Conservation (phyloP, 2,329 filamentous ascomycete genomes). For the Trichoderma cornu-damae region DNA sequence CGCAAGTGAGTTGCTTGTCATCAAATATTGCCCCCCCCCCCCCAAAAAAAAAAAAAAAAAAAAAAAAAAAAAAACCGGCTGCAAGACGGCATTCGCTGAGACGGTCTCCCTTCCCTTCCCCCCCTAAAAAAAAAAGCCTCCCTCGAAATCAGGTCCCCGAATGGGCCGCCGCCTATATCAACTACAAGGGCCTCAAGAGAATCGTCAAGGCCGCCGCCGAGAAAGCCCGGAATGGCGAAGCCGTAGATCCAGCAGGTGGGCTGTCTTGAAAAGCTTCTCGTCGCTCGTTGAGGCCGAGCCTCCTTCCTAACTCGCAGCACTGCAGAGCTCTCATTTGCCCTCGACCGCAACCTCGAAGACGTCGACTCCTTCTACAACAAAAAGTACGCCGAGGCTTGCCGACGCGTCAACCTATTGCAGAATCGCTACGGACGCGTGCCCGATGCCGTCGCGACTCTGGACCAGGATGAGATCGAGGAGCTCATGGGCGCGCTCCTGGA, state of each 20-base stretch:
- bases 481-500: conserved; percentile 86
- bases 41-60: too few species aligned
- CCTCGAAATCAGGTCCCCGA: conserved; percentile 81
- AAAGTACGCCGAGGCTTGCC: conserved; percentile 78
- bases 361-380: conserved; percentile 97
- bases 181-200: conserved; percentile 92
- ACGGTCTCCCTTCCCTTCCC: conserved; percentile 10
- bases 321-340: conserved; percentile 90
- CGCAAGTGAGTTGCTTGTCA: conserved; percentile 46
- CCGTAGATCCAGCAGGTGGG: conserved; percentile 88
- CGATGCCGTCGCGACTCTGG: conserved; percentile 65
- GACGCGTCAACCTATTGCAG: conserved; percentile 78
- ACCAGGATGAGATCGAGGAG: conserved; percentile 86
- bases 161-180: conserved; percentile 79
- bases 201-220: conserved; percentile 77
- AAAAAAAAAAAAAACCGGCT: too few species aligned
- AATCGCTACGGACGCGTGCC: conserved; percentile 76
- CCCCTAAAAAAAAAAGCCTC: too few species aligned
- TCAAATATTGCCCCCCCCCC: background rate
- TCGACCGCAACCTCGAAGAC: conserved; percentile 95
- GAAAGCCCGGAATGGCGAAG: conserved; percentile 61
- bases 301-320: conserved; percentile 31
- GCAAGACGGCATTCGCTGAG: conserved; percentile 20
- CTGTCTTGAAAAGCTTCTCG: conserved; percentile 26
- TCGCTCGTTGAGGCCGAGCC: conserved; percentile 17